These are phyloP conservation scores for Leucoagaricus sp. DNA, from an alignment of 1,284 basidiomycete species.

Conservation along the genomic window DNA sequence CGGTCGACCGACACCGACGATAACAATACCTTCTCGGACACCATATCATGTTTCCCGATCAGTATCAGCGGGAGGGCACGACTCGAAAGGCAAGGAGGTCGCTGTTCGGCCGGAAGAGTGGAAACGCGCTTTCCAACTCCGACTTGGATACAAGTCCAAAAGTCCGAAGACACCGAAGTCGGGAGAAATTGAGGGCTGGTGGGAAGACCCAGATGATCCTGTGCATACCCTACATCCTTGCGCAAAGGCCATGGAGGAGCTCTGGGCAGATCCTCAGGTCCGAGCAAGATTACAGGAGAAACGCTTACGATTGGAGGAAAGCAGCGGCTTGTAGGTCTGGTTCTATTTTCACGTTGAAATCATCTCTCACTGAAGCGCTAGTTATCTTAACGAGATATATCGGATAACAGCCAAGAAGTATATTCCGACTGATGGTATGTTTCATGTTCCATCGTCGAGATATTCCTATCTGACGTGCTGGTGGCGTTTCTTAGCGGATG, in stretches of 20 bases:
- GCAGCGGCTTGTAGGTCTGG: constrained; percentile 73
- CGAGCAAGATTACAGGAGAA: constrained; percentile 60
- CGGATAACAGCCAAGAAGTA: constrained; percentile 80
- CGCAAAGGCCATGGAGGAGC: constrained; percentile 61
- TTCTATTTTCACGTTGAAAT: constrained; percentile 15
- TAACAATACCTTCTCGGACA: constrained; percentile 45
- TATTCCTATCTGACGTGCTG: background rate
- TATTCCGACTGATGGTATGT: constrained; percentile 75
- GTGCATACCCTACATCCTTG: constrained; percentile 68
- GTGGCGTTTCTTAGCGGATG: constrained; percentile 53
- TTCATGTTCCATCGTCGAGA: background rate
- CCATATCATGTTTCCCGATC: constrained; percentile 26
- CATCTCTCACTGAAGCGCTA: constrained; percentile 28
- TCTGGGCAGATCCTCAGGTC: constrained; percentile 73
- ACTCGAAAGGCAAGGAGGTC: constrained; percentile 50
- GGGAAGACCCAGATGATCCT: constrained; percentile 81
- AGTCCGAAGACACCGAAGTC: constrained; percentile 66
- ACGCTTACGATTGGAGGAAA: constrained; percentile 71
- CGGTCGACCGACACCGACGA: constrained; percentile 49
- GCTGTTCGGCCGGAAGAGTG: constrained; percentile 69
- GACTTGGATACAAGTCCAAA: constrained; percentile 49
- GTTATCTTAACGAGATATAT: constrained; percentile 77
- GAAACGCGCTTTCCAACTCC: constrained; percentile 67
- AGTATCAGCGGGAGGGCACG: constrained; percentile 32
- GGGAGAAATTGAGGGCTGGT: constrained; percentile 76